phyloP scores from a whole-genome alignment of 176 grass and related monocot genomes.

The Zoysia japonica region DNA sequence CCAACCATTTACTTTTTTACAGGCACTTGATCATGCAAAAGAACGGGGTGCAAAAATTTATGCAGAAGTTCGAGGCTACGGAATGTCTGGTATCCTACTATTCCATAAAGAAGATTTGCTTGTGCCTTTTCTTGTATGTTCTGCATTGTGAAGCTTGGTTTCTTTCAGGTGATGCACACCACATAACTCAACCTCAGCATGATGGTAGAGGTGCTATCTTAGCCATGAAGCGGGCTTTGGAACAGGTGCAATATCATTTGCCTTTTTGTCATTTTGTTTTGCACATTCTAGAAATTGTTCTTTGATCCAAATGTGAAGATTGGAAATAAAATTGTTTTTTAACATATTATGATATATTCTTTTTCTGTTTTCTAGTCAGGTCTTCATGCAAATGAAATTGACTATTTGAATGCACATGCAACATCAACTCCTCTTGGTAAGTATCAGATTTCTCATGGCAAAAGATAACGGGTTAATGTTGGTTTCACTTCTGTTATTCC shows the following conservation, averaged over 20 bases:
- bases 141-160: background rate
- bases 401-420: conserved; percentile 91
- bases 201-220: conserved; percentile 84
- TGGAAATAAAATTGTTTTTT: conserved; percentile 7
- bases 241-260: conserved; percentile 52
- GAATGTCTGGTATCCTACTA: conserved; percentile 80
- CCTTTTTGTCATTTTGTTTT: background rate
- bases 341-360: background rate
- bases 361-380: conserved; percentile 62
- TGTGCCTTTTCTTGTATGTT: background rate
- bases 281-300: background rate
- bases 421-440: conserved; percentile 95
- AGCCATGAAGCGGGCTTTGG: conserved; percentile 78
- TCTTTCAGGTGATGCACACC: conserved; percentile 83
- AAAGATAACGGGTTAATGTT: background rate
- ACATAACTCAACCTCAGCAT: conserved; percentile 87
- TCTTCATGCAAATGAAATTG: conserved; percentile 70
- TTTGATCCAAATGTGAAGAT: background rate
- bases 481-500: background rate
- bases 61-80: conserved; percentile 89
- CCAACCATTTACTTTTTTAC: conserved; percentile 5
- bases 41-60: conserved; percentile 85
- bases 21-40: conserved; percentile 87
- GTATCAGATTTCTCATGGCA: background rate
- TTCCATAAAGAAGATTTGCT: conserved; percentile 12